These are phyloP conservation scores for Populus tremula DNA, from an alignment of 345 rosid genomes.

Conservation along the genomic window DNA sequence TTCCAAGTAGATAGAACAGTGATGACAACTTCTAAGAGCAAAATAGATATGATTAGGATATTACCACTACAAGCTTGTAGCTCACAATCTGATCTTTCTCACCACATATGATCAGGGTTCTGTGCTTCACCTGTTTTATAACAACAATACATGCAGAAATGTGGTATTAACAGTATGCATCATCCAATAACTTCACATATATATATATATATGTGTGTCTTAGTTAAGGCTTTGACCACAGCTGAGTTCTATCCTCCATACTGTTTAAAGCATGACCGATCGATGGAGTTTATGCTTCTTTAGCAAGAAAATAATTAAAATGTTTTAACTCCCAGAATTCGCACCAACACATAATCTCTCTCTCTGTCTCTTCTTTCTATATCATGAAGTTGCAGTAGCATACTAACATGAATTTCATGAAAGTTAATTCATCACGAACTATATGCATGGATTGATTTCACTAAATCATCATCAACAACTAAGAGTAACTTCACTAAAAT, in stretches of 20 bases:
- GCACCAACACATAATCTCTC: background rate
- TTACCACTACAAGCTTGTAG: conserved; percentile 71
- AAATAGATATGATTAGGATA: conserved; percentile 17
- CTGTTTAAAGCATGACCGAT: background rate
- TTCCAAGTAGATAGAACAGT: background rate
- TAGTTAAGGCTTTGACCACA: background rate
- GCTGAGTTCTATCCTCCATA: background rate
- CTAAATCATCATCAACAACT: background rate
- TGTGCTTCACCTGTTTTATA: conserved; percentile 58
- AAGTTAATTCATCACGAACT: background rate
- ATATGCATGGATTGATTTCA: background rate
- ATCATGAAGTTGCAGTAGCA: background rate
- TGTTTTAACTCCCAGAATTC: background rate
- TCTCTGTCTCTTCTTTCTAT: too few relatives aligned
- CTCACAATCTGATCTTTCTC: conserved; percentile 80
- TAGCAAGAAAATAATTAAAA: background rate
- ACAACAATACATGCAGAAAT: background rate
- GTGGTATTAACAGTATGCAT: background rate
- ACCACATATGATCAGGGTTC: conserved; percentile 84
- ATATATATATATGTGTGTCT: background rate
- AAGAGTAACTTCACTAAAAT: background rate
- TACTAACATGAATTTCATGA: background rate
- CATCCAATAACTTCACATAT: background rate
- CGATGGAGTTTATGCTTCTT: background rate
- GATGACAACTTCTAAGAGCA: background rate